Evolutionary conservation across 176 grass and related monocot species (phyloP), one percentile per base, ranked within the genome.

Genomic region (Bothriochloa decipiens): DNA sequence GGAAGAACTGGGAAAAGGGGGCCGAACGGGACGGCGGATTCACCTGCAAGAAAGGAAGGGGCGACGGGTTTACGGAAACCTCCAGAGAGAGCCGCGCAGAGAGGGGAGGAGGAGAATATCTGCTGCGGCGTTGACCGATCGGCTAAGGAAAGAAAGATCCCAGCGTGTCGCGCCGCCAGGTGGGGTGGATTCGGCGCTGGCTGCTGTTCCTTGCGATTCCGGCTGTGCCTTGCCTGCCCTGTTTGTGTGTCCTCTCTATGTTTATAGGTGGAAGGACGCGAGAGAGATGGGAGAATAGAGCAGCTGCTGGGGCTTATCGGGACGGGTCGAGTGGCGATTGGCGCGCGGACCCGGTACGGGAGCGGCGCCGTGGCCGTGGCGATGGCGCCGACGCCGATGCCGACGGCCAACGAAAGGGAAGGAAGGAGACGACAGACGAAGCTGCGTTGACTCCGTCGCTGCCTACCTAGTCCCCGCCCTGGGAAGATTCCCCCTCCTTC

Each of bases 51-150:
- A 14, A 53, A 60, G 10, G 13, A 76, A 27, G 26, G 11, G 35
- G 5, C 7, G n/a, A 8, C 29, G 65, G 64, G 47, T 79, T 71
- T 63, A 79, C 37, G 75, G 18, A 62, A 78, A 42, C 83, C 58
- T 71, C 65, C 13, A 11, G 83, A 16, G 29, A 32, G 29, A 32
- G 29, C 2, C 29, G 2, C 29, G 29, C 29, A 32, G 29, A n/a
- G n/a, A 28, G 11, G 8, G 27, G 2, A 5, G 53, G 23, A 12
- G 53, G 23, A 46, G 25, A 50, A 18, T 22, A 73, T 33, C 36
- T 40, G 39, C 35, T 5, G 39, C 39, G 39, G 83, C 66, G 75
- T 72, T 85, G 75, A 85, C 75, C 66, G 52, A 47, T 79, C 26
- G 23, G 75, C 26, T 16, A 20, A 63, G 83, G 72, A 43, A 69